These are phyloP conservation scores for Hirsutella rhossiliensis DNA, from an alignment of 2,329 filamentous ascomycete genomes.

Conservation along the genomic window DNA sequence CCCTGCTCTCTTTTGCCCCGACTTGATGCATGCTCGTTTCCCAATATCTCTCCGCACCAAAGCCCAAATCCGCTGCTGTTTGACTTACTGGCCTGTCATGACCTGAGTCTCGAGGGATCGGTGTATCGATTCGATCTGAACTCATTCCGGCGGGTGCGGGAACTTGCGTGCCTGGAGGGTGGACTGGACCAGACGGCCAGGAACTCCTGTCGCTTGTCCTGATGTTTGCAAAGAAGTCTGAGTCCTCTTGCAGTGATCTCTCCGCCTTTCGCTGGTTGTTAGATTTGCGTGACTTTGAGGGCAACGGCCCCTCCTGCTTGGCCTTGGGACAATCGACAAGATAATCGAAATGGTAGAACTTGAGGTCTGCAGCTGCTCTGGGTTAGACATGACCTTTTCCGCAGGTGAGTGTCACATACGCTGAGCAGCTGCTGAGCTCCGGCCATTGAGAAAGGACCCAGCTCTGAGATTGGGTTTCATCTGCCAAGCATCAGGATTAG, in stretches of 20 bases:
- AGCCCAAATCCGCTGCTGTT: not conserved
- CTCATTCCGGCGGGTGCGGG: not conserved
- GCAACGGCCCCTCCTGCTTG: not conserved
- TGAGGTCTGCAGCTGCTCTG: conserved; percentile 35
- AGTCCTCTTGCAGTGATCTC: conserved; percentile 22
- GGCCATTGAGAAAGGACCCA: conserved; percentile 21
- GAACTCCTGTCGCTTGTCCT: not conserved
- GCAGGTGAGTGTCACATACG: conserved; percentile 6
- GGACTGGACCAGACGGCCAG: not conserved
- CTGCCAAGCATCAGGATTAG: conserved; percentile 7
- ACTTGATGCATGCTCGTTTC: not conserved
- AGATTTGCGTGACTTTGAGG: conserved; percentile 3
- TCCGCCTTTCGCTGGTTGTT: conserved; percentile 15
- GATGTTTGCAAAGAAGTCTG: conserved; percentile 19
- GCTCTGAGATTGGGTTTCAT: conserved; percentile 19
- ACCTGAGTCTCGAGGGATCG: not conserved
- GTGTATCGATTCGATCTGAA: not conserved
- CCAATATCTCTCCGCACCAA: not conserved
- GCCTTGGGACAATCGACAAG: conserved; percentile 8
- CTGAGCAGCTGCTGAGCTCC: conserved; percentile 9
- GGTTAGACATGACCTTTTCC: conserved; percentile 6
- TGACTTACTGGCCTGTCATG: not conserved
- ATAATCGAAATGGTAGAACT: conserved; percentile 39
- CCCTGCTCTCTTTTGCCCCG: no score
- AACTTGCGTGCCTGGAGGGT: not conserved